phyloP scores from a whole-genome alignment of 139 green algal species.

The Closterium sp. region DNA sequence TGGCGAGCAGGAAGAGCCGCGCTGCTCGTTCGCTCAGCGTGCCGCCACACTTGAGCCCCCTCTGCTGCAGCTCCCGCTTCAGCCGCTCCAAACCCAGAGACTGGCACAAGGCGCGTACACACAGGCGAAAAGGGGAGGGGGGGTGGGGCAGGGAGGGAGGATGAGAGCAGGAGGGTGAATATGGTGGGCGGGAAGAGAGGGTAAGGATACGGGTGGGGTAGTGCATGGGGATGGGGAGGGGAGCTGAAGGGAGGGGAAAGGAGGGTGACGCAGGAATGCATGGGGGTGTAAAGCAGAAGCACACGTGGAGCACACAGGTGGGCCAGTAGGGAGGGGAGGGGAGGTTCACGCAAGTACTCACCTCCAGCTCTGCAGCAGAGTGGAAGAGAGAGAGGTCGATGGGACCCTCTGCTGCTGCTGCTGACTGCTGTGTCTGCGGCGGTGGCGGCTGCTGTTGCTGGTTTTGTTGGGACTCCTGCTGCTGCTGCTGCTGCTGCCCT shows the following conservation, averaged over 20 bases:
- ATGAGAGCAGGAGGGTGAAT: background rate
- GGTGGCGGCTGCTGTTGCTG: background rate
- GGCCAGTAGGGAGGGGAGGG: background rate
- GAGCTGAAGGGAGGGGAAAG: background rate
- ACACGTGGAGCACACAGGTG: background rate
- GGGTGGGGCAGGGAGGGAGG: background rate
- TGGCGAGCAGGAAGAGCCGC: slow-evolving; percentile 54
- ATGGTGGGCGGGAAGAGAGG: too few species aligned
- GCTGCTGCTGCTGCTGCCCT: background rate
- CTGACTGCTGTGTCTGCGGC: background rate
- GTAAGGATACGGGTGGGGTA: background rate
- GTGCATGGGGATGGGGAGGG: background rate
- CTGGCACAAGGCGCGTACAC: background rate
- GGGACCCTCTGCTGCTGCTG: background rate
- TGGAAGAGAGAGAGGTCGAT: background rate
- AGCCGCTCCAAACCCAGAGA: slow-evolving; percentile 52
- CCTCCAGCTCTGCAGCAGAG: background rate
- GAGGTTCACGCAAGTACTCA: background rate
- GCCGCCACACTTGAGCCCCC: slow-evolving; percentile 58
- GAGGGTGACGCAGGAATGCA: background rate
- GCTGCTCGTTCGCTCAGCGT: slow-evolving; percentile 47
- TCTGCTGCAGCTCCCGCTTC: slow-evolving; percentile 48
- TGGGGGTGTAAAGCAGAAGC: background rate
- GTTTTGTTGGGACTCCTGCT: background rate
- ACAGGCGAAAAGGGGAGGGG: background rate